Evolutionary conservation across 2,329 filamentous ascomycete genomes (phyloP), one percentile per base, ranked within the genome.

Genomic region (Beauveria bassiana): DNA sequence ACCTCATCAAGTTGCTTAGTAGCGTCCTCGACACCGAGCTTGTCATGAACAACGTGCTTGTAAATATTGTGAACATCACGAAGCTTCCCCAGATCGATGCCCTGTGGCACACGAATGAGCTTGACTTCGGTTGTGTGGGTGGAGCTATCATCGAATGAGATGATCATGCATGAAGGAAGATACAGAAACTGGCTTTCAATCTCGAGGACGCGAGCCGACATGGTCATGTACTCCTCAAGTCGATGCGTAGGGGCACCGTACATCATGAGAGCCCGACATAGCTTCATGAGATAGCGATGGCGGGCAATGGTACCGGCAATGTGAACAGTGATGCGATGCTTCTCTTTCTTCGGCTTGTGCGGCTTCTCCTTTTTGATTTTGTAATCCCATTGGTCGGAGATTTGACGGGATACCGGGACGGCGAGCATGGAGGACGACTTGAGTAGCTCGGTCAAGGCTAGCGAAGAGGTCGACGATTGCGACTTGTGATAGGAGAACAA

Each of bases 181-280:
- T 96, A 97, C 24, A 96, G 77, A 67, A 95, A 96, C 68, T 96
- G 91, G 6, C 88, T 89, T 66, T 96, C 89, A 18, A 96, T 93
- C 72, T 93, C 90, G 43, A 97, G 81, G 1, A 95, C 90, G n/a
- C 90, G 83, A 1, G 93, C 88, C 9, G 90, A 92, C 89, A 93
- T 96, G 65, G 83, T 87, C 84, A 97, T 87, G 72, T 96, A 96
- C 71, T 96, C 89, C 73, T 97, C 93, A 22, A 97, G 78, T 12
- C 93, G 87, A 76, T 97, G 93, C 0, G 92, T 96, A 1, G 93
- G 93, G 1, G 93, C 93, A 14, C 93, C 93, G 65, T 91, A 96
- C 70, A 86, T 81, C 92, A 97, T 97, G 62, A 97, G 77, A 1
- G 90, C 90, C 46, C 87, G 85, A 71, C 93, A 96, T 45, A 97